phyloP scores from a whole-genome alignment of 805 yeast genomes.

The Candida insectalens region DNA sequence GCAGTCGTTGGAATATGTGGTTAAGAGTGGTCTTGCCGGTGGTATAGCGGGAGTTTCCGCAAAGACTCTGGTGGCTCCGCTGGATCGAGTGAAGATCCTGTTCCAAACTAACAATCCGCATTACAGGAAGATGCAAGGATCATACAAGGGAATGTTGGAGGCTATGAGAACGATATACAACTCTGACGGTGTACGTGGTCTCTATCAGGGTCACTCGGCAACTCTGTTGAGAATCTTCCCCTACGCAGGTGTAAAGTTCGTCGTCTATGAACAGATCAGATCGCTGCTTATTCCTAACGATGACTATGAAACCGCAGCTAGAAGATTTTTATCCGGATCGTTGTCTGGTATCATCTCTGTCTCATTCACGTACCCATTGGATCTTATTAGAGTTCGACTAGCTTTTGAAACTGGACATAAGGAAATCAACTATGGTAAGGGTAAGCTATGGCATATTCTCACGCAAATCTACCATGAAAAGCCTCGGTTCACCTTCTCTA shows the following conservation, averaged over 20 bases:
- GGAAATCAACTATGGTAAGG: constrained; percentile 19
- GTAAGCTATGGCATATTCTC: constrained; percentile 22
- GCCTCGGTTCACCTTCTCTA: constrained; percentile 20
- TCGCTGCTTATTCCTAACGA: constrained; percentile 67
- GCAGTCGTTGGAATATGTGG: constrained; percentile 65
- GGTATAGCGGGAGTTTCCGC: constrained; percentile 96
- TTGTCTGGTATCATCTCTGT: constrained; percentile 84
- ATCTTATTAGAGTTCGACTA: constrained; percentile 78
- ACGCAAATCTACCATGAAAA: constrained; percentile 23
- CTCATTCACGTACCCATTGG: constrained; percentile 85
- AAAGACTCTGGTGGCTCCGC: constrained; percentile 88
- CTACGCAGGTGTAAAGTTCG: constrained; percentile 94
- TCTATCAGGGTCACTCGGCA: constrained; percentile 93
- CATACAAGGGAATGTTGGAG: constrained; percentile 60
- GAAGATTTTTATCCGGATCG: constrained; percentile 84
- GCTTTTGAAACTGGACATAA: constrained; percentile 68
- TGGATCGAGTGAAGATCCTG: constrained; percentile 88
- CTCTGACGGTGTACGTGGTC: constrained; percentile 68
- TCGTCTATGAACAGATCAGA: constrained; percentile 89
- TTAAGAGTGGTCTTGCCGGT: constrained; percentile 85
- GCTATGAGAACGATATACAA: constrained; percentile 63
- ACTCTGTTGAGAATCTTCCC: constrained; percentile 89
- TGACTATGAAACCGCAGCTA: constrained; percentile 64
- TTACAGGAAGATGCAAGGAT: constrained; percentile 70
- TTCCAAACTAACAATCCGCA: constrained; percentile 95